These are phyloP conservation scores for Cutaneotrichosporon spelunceum DNA, from an alignment of 1,284 basidiomycete genomes.

Conservation along the genomic window DNA sequence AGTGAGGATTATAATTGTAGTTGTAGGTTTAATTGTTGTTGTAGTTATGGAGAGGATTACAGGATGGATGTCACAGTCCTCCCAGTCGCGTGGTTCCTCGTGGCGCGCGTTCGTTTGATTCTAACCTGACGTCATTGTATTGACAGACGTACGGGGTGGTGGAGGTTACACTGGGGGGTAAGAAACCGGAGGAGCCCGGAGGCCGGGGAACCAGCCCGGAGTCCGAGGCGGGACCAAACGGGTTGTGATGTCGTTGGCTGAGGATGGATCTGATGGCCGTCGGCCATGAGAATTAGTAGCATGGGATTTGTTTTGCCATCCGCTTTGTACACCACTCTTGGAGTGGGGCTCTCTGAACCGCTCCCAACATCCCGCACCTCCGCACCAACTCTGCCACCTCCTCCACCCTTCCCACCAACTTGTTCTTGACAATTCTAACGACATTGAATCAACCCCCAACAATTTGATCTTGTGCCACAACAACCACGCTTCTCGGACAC, in stretches of 20 bases:
- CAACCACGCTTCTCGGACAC: neutral
- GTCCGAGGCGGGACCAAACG: neutral
- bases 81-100: too few species aligned
- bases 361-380: neutral
- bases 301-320: neutral
- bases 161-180: too few species aligned
- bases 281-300: neutral
- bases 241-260: neutral
- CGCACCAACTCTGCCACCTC: neutral
- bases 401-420: neutral
- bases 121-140: too few species aligned
- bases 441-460: neutral
- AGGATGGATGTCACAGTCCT: neutral
- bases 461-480: too few species aligned
- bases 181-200: neutral
- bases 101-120: neutral
- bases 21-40: too few species aligned
- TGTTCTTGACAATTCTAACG: neutral
- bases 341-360: too few species aligned
- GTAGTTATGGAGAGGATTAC: too few species aligned
- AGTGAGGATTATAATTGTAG: neutral
- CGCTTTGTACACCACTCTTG: neutral
- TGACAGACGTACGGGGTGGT: too few species aligned
- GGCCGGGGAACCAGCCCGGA: neutral
- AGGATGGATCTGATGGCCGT: slow-evolving; percentile 12